Base-by-base conservation (phyloP, 2,329 filamentous ascomycete species). In the Apiospora saccharicola region DNA sequence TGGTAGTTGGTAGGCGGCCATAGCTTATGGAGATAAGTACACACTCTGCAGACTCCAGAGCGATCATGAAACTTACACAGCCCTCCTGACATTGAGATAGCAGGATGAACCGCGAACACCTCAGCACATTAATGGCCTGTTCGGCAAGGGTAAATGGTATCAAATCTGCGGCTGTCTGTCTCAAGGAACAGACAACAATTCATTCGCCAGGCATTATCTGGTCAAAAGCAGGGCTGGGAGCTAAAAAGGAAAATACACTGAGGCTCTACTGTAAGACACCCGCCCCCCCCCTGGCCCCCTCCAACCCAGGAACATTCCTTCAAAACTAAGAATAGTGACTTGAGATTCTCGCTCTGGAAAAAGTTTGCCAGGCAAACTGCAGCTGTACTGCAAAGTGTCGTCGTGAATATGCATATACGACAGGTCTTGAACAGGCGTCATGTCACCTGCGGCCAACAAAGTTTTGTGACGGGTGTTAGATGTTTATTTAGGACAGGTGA, bases 401-500 rank as follows among this genome's bases (percentile, higher is more conserved):
- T 61, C 53, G 57, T 64, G 34, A 64, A 41, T n/a, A 13, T 64
- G 57, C 57, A 41, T 34, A 37, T 41, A 41, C 57, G 57, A n/a
- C 57, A 64, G 30, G 22, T 41, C 41, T 10, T 64, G 57, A 22
- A 14, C 57, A 41, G 34, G 30, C 34, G 16, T 24, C 34, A 30
- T 64, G 34, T n/a, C 19, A 64, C 57, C 34, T 41, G 57, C 34
- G 57, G 34, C 57, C 57, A n/a, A 12, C 34, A 41, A n/a, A 34
- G 57, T 64, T 64, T 64, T 64, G 57, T 64, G 57, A 64, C 57
- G 30, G 57, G 19, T 30, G 57, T 41, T 64, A 2, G 57, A n/a
- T 64, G 57, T 41, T 64, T 64, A 64, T 64, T 64, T 10, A 64
- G 57, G 34, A 22, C 57, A 64, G 57, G 57, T 64, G 57, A 64